phyloP scores from a whole-genome alignment of 148 eudicot species.

The Chenopodium quinoa region DNA sequence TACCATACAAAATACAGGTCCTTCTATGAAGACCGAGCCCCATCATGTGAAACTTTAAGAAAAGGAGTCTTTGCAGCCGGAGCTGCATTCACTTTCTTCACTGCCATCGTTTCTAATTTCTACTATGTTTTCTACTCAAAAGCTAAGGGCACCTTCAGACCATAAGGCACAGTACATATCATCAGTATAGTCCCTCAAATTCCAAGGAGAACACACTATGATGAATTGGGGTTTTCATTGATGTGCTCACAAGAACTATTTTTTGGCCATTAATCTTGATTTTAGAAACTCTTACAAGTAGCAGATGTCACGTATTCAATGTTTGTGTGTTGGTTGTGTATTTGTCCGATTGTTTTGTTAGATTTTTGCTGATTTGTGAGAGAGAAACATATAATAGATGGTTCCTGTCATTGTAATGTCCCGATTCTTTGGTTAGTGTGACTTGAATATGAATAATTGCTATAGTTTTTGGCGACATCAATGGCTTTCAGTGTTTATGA shows the following conservation, averaged over 20 bases:
- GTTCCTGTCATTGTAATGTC: constrained; percentile 2
- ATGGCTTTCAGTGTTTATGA: not conserved
- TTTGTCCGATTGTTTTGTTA: constrained; percentile 1
- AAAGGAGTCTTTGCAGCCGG: constrained; percentile 94
- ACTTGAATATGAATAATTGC: not conserved
- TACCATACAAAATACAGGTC: constrained; percentile 59
- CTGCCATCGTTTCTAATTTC: constrained; percentile 60
- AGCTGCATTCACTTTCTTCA: constrained; percentile 76
- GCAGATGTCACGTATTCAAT: constrained; percentile 6
- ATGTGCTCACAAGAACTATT: not conserved
- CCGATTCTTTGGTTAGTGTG: not conserved
- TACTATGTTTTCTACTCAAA: constrained; percentile 63
- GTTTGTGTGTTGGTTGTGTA: constrained; percentile 1
- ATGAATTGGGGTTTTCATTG: constrained; percentile 3
- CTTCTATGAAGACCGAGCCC: constrained; percentile 41
- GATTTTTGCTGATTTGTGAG: constrained; percentile 15
- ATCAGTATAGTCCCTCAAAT: not conserved
- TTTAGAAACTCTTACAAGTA: constrained; percentile 7
- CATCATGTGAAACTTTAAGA: constrained; percentile 74
- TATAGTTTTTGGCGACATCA: not conserved
- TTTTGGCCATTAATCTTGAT: not conserved
- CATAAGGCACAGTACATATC: constrained; percentile 27
- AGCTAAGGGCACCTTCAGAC: constrained; percentile 41
- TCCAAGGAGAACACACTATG: not conserved
- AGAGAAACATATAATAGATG: constrained; percentile 4